Base-by-base conservation (phyloP, 768 basidiomycete species). In the Peribolospora baueri region DNA sequence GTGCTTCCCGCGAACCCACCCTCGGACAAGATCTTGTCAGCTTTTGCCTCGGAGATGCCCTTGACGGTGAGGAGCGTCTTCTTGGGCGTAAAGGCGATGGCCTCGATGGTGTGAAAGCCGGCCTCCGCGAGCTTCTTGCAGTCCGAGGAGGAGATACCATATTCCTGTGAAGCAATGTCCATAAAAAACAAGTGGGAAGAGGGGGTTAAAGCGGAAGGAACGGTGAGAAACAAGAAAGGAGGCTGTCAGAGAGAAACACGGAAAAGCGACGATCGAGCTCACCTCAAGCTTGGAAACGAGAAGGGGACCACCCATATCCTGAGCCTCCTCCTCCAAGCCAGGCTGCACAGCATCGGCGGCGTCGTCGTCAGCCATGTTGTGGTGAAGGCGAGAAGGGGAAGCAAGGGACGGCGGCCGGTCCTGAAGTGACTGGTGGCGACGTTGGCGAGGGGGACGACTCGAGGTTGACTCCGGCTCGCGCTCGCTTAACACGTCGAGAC, bases 11-110 rank as follows among this genome's bases (percentile, higher is more conserved):
- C 25, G 5, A 11, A 61, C 76, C 59, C 56, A 85, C 93, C 93
- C 73, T 91, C 87, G 10, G 73, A 69, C 38, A 97, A 68, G 56
- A 98, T 93, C 71, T 88, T 97, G 66, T 98, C 93, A 2, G 93
- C 93, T 66, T 97, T 98, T 59, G 80, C 75, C 61, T 98, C 93
- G 37, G 86, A 88, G 50, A 98, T 93, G 7, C 93, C 93, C 68
- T 95, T 97, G 62, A 97, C 90, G 4, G 78, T 75, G 56, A 84
- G 75, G 42, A 97, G 70, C 52, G 51, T 73, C 71, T 95, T 97
- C 76, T 95, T 93, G 10, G 91, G 85, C 0, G 90, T 95, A 65
- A 88, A 95, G 42, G 87, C 90, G 52, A 97, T 86, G 11, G 86
- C 77, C 66, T 98, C 93, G 59, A 98, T 78, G 3, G 93, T 97